Percentiles rank a stretch among this genome's conserved stretches.
Evolutionary conservation across 257 asterid species (phyloP).

Genomic region (Gardenia jasminoides): DNA sequence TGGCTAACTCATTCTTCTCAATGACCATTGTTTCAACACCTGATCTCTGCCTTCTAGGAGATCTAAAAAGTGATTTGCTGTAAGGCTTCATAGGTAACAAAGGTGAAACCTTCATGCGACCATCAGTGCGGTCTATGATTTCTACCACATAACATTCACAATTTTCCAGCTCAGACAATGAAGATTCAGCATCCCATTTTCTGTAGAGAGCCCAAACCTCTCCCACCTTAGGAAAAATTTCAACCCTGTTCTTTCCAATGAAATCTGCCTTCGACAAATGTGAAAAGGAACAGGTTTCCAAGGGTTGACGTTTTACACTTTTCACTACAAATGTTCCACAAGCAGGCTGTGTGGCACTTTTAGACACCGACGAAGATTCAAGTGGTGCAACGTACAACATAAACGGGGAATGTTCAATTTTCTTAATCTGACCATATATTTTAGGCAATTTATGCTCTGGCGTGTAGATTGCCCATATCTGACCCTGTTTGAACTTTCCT

Average conservation of each 20-base stretch:
- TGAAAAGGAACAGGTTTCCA: constrained; percentile 22
- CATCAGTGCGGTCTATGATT: constrained; percentile 9
- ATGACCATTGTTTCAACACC: constrained; percentile 17
- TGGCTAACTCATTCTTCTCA: constrained; percentile 14
- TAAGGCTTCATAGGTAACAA: constrained; percentile 18
- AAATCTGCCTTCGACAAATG: constrained; percentile 21
- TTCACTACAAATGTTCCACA: constrained; percentile 23
- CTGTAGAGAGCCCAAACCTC: constrained; percentile 36
- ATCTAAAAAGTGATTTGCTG: constrained; percentile 23
- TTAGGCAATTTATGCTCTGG: constrained; percentile 25
- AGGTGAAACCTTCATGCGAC: constrained; percentile 17
- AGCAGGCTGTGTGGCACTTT: constrained; percentile 9
- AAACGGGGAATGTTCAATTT: constrained; percentile 16
- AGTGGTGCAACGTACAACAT: constrained; percentile 21
- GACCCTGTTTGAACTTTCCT: constrained; percentile 20
- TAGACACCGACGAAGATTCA: constrained; percentile 10
- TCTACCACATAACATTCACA: constrained; percentile 29
- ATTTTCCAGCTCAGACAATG: constrained; percentile 15
- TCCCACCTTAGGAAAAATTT: constrained; percentile 26
- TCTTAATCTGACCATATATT: constrained; percentile 26
- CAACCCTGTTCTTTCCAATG: constrained; percentile 5
- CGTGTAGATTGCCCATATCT: constrained; percentile 32
- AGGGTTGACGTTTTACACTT: not conserved
- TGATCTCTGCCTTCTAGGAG: constrained; percentile 17
- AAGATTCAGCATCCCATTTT: constrained; percentile 13